Base-by-base conservation (phyloP, 352 stramenopile genomes). In the Phytopythium aichiense region DNA sequence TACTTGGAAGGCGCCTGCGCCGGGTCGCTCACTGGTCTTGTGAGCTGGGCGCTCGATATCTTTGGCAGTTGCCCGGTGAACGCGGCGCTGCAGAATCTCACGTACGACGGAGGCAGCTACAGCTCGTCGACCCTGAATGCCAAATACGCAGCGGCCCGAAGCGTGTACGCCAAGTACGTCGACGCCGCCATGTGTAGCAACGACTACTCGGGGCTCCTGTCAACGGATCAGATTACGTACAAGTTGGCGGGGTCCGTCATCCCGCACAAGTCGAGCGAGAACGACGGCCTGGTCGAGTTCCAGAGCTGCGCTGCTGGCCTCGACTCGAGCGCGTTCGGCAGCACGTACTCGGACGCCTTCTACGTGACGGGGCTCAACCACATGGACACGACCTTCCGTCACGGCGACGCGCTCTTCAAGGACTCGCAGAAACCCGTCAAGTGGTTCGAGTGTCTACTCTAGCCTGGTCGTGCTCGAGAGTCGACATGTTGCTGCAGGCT, bases 351-450 rank as follows among this genome's bases (percentile, higher is more conserved):
- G 28, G 62, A 70, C 40, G 54, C 30, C 8, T 77, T 73, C 63
- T 87, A 84, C 69, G 58, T 61, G 30, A 64, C 73, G 1, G 37
- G 71, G 38, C 46, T 87, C n/a, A 84, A 85, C 56, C 78, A 87
- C 63, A 55, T 66, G 6, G 78, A 87, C 55, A 76, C 64, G 1
- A 65, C 66, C 4, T 85, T 87, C 50, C 58, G 75, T 30, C 65
- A 65, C 20, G 63, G 67, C 33, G 75, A 82, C 48, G 75, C 49
- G 3, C 58, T 65, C 22, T 71, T 75, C 42, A 64, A 67, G 13
- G 56, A 71, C 23, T 65, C 71, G 0, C 61, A 76, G 58, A 84
- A 80, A 42, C 67, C 69, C 0, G 28, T 63, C 13, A 80, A 80
- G 58, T 86, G 73, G 76, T 81, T 83, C 33, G 65, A 81, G 49